Evolutionary conservation across 2,329 filamentous ascomycete species (phyloP), one percentile per base, ranked within the genome.

Genomic region (Parasarocladium wereldwijsianum): DNA sequence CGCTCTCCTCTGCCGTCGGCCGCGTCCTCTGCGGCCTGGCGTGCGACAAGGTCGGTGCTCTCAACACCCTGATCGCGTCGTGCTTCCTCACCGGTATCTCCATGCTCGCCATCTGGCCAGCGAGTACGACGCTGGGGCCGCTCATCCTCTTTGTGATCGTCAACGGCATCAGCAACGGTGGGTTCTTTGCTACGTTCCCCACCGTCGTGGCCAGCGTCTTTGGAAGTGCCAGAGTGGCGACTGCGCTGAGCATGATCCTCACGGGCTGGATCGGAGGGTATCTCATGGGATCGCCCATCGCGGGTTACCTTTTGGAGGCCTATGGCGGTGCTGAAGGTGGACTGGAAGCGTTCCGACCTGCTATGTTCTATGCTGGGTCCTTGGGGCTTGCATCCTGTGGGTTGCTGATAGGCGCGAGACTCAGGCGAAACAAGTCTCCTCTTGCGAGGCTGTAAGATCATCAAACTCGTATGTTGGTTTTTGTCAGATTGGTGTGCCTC

Each of bases 131-230:
- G 0, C 44, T 76, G 2, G 65, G 51, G 0, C 67, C 69, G 0
- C 43, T 76, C 17, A 49, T 66, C 11, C 46, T 62, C 0, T 77
- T 77, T 40, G 66, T 66, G 7, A 51, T 74, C 5, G 49, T 76
- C 14, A 76, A 75, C 37, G 72, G 72, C 0, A 49, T 62, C 21
- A 59, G 64, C 5, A 76, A 75, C 39, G 72, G 72, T 1, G 69
- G 26, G 26, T 76, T 76, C 51, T 76, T 77, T 41, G 62, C 65
- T 1, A 66, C 65, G 0, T 72, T 76, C 57, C 72, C 72, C 0
- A 75, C 71, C 0, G 70, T 70, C 3, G 64, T 76, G 1, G 62
- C 65, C 0, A 70, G 62, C 37, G 59, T 70, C 0, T 74, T 73
- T 48, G 70, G 68, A 2, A 66, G 58, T 4, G 58, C 57, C 1